Evolutionary conservation across 2,329 filamentous ascomycete genomes (phyloP).

Genomic region (Colletotrichum sp.): DNA sequence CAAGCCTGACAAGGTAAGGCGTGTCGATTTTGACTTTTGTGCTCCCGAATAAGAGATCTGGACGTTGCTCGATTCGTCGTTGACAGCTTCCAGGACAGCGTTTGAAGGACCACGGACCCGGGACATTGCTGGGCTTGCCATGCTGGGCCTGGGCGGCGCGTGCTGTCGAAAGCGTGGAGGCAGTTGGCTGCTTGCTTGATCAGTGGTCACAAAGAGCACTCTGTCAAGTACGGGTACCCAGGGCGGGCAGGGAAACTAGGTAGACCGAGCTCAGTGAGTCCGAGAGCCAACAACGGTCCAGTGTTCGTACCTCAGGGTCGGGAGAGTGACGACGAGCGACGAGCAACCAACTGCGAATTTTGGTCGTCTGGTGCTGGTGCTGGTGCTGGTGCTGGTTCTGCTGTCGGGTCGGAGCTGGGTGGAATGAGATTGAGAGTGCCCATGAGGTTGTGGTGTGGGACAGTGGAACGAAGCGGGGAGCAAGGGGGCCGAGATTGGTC

Average conservation of each 20-base stretch:
- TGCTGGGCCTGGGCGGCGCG: not conserved
- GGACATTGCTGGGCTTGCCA: conserved; percentile 2
- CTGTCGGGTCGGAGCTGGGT: not conserved
- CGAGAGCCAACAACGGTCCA: not conserved
- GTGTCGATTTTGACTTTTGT: conserved; percentile 19
- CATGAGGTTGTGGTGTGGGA: conserved; percentile 4
- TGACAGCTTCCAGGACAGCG: conserved; percentile 17
- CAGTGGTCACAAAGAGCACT: not conserved
- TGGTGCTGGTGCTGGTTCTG: not conserved
- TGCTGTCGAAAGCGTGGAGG: not conserved
- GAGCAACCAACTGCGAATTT: not conserved
- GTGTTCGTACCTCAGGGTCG: not conserved
- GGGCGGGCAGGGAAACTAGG: not conserved
- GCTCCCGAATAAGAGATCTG: conserved; percentile 17
- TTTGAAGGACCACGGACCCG: conserved; percentile 5
- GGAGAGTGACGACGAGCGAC: not conserved
- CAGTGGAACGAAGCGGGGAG: conserved; percentile 10
- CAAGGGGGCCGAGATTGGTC: conserved; percentile 18
- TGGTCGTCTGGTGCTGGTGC: not conserved
- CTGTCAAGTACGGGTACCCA: not conserved
- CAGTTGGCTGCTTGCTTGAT: not conserved
- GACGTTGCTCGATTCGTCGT: conserved; percentile 20
- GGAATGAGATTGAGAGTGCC: not conserved
- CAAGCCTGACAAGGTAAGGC: conserved; percentile 20
- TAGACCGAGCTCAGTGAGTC: not conserved